Evolutionary conservation across 768 basidiomycete genomes (phyloP).

Genomic region (Tubosaeta brunneosetosa): DNA sequence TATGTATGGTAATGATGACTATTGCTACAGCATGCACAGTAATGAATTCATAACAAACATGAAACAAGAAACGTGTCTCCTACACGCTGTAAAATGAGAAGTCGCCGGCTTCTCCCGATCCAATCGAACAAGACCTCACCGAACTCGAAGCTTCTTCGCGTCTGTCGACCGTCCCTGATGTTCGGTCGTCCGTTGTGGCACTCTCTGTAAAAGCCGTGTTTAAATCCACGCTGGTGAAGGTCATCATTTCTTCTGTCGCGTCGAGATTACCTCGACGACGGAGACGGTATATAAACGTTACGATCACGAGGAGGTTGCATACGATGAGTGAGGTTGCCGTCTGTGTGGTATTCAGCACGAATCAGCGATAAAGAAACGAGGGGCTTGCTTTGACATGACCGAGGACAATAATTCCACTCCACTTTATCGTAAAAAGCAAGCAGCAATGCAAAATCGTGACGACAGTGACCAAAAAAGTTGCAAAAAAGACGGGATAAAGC

Average conservation of each 20-base stretch:
- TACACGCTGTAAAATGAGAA: background rate
- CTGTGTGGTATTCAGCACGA: conserved; percentile 6
- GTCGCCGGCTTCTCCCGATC: background rate
- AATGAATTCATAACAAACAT: background rate
- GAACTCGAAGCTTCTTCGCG: background rate
- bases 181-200: background rate
- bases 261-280: background rate
- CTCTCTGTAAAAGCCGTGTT: conserved; percentile 1
- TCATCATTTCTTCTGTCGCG: conserved; percentile 1
- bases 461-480: conserved; percentile 15
- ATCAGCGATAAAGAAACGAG: background rate
- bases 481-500: conserved; percentile 17
- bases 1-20: background rate
- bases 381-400: conserved; percentile 21
- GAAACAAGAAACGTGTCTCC: background rate
- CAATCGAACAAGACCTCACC: background rate
- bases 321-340: conserved; percentile 21
- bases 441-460: conserved; percentile 17
- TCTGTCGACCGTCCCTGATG: background rate
- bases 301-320: conserved; percentile 26
- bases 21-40: background rate
- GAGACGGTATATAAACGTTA: conserved; percentile 19
- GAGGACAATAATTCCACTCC: conserved; percentile 11
- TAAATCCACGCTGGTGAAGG: conserved; percentile 7
- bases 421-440: background rate